These are phyloP conservation scores for Pittosporum tobira DNA, from an alignment of 129 eudicot species.

Conservation along the genomic window DNA sequence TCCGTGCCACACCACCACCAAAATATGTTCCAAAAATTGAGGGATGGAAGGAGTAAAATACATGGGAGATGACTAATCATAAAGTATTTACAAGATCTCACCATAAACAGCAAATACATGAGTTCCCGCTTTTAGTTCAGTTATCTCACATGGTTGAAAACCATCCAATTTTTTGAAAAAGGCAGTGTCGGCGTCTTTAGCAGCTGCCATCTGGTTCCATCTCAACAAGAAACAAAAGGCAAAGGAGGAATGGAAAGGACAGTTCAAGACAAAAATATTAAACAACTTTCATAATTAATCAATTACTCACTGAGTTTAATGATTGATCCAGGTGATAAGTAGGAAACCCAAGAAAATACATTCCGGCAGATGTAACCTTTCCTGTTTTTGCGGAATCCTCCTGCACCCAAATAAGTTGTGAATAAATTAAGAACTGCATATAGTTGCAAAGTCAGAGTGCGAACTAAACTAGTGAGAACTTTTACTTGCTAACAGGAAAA, in stretches of 20 bases:
- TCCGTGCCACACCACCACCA: too few species aligned
- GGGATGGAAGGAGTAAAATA: too few species aligned
- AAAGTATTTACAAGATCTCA: slow-evolving; percentile 2
- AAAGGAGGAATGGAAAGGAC: not conserved
- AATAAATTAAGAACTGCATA: not conserved
- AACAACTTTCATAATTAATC: not conserved
- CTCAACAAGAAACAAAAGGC: slow-evolving; percentile 15
- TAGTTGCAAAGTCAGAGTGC: not conserved
- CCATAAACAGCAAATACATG: slow-evolving; percentile 96
- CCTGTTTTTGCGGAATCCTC: slow-evolving; percentile 86
- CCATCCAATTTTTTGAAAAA: slow-evolving; percentile 88
- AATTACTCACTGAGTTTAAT: slow-evolving; percentile 52
- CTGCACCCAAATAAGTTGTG: slow-evolving; percentile 25
- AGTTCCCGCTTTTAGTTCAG: slow-evolving; percentile 76
- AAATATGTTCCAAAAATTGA: too few species aligned
- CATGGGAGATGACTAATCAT: not conserved
- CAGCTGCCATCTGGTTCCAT: slow-evolving; percentile 51
- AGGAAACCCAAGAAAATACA: slow-evolving; percentile 96
- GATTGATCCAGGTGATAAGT: slow-evolving; percentile 77
- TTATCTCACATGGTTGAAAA: slow-evolving; percentile 93
- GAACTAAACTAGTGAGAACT: not conserved
- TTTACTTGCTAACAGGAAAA: not conserved
- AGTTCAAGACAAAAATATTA: not conserved
- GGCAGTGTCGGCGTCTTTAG: slow-evolving; percentile 78
- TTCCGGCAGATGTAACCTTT: slow-evolving; percentile 89